Evolutionary conservation across 148 eudicot genomes (phyloP).

Genomic region (Pouteria glomerata): DNA sequence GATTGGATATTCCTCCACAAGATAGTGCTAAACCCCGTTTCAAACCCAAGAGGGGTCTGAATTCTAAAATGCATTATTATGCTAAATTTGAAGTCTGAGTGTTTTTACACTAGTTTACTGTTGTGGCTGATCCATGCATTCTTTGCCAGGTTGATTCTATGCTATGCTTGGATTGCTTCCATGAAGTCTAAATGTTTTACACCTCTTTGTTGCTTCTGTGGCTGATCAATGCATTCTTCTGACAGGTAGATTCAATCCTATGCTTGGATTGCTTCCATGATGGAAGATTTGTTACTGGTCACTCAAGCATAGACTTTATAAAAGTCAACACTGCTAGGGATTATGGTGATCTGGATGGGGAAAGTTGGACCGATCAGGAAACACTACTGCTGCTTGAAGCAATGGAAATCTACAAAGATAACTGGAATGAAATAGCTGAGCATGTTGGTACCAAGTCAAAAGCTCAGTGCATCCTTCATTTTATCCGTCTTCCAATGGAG

Average conservation of each 20-base stretch:
- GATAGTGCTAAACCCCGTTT: too few relatives aligned
- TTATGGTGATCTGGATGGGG: conserved; percentile 71
- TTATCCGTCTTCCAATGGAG: conserved; percentile 79
- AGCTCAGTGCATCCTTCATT: conserved; percentile 92
- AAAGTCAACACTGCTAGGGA: conserved; percentile 55
- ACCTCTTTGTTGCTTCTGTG: not conserved
- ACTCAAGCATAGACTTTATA: conserved; percentile 77
- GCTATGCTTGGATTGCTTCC: too few relatives aligned
- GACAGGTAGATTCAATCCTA: conserved; percentile 65
- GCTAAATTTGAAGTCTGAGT: not conserved
- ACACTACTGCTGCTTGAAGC: conserved; percentile 85
- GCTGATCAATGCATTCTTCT: conserved; percentile 11
- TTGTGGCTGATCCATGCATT: too few relatives aligned
- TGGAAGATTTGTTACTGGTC: conserved; percentile 79
- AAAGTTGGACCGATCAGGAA: conserved; percentile 89
- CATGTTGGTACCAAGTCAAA: conserved; percentile 89
- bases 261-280: conserved; percentile 83
- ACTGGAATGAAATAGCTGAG: conserved; percentile 94
- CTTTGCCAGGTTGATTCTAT: too few relatives aligned
- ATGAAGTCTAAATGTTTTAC: not conserved
- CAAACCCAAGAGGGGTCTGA: too few relatives aligned
- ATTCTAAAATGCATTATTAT: not conserved
- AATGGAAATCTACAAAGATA: conserved; percentile 62
- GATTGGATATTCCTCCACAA: too few relatives aligned
- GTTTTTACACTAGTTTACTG: not conserved